Base-by-base conservation (phyloP, 208 protist species). In the Leishmania tarentolae region DNA sequence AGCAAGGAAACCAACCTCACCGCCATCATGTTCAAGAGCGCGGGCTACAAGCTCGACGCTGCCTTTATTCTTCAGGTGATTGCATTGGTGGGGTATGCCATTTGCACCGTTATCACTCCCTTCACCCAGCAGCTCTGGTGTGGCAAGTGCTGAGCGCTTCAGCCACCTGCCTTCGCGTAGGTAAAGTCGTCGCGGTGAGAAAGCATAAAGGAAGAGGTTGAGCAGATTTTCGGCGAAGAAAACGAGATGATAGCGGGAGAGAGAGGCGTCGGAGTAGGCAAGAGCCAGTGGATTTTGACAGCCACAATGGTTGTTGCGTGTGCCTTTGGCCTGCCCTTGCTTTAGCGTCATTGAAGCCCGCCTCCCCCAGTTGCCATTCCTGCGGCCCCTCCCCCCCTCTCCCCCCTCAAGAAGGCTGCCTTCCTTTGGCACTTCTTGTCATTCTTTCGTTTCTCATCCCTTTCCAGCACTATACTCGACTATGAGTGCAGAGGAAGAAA, bases 41-140 rank as follows among this genome's bases (percentile, higher is more conserved):
- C 76, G 3, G 85, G 87, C 59, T 91, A 90, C 83, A 88, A 84
- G 72, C 56, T 93, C 70, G 82, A 75, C 68, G 47, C 52, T 0
- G 82, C 73, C 66, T 91, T 88, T 73, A 80, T 88, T 57, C 71
- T 93, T 37, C 83, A 91, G n/a, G 87, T 93, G 47, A 78, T 90
- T 6, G 70, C 87, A 5, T 47, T 79, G 11, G 70, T 82, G 3
- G 84, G 78, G 40, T 91, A 84, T 63, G 31, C 87, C 0, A 74
- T 91, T 40, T 83, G 80, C 61, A 72, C 87, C n/a, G 78, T 93
- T 65, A 53, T 93, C 61, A 80, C 82, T 28, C 85, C 86, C 13
- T 93, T 90, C 72, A 88, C 90, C 1, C 87, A 90, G 84, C 78
- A 90, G 72, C 84, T 91, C 63, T 88, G 85, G 85, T 90, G 85